Conservation (phyloP, 768 basidiomycete genomes). For the Coprinellus micaceus region DNA sequence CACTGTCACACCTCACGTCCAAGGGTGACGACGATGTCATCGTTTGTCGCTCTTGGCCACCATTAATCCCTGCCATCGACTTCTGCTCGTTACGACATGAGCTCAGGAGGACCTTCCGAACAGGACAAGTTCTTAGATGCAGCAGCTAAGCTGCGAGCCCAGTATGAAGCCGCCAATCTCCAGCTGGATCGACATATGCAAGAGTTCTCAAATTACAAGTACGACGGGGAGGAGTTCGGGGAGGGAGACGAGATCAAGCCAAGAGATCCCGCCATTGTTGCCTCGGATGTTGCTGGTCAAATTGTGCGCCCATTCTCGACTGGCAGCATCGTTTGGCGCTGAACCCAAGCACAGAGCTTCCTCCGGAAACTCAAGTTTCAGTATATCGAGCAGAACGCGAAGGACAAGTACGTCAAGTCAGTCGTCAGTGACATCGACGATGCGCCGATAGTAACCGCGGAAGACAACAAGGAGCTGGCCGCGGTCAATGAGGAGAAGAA, state of each 20-base stretch:
- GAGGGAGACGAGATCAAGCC: constrained; percentile 34
- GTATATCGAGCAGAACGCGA: constrained; percentile 87
- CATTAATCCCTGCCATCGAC: no score
- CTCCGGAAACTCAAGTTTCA: constrained; percentile 84
- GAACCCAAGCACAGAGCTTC: constrained; percentile 46
- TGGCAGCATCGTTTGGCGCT: background rate
- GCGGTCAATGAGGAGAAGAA: constrained; percentile 69
- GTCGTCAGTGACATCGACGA: constrained; percentile 85
- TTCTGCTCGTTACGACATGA: no score
- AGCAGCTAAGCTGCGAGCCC: constrained; percentile 29
- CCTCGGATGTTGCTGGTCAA: constrained; percentile 56
- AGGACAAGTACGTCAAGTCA: constrained; percentile 81
- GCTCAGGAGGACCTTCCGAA: constrained; percentile 20
- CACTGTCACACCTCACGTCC: background rate
- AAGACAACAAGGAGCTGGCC: constrained; percentile 69
- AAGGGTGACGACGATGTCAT: no score
- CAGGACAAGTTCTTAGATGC: constrained; percentile 32
- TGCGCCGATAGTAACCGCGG: constrained; percentile 72
- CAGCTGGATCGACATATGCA: constrained; percentile 34
- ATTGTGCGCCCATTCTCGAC: constrained; percentile 39
- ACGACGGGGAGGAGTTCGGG: constrained; percentile 32
- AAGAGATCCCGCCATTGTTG: constrained; percentile 54
- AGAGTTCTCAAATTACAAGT: constrained; percentile 31
- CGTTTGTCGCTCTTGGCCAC: no score
- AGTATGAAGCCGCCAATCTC: constrained; percentile 34